A percentile compares a stretch with the other conserved stretches of the same genome.
Evolutionary conservation across 108 stramenopile species (phyloP).

Genomic region (Cyclotella atomus): DNA sequence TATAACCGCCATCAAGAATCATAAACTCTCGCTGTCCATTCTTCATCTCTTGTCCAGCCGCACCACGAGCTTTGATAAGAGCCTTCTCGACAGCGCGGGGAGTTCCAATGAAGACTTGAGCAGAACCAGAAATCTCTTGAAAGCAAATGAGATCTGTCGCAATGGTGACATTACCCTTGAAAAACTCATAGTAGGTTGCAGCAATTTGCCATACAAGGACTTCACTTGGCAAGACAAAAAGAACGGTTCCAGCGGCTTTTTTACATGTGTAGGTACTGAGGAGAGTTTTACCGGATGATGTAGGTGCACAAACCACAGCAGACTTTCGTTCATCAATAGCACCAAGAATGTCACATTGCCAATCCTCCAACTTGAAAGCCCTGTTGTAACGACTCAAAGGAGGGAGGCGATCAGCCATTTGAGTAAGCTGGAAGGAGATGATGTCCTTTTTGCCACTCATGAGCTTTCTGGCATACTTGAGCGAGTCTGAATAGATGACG

Average conservation of each 20-base stretch:
- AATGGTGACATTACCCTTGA: constrained; percentile 94
- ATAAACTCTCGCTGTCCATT: constrained; percentile 94
- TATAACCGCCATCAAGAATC: constrained; percentile 95
- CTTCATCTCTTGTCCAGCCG: constrained; percentile 93
- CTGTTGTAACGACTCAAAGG: constrained; percentile 97
- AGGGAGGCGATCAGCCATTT: constrained; percentile 97
- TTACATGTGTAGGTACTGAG: constrained; percentile 98
- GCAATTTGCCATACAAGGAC: constrained; percentile 99
- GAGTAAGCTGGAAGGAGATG: constrained; percentile 93
- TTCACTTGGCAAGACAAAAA: constrained; percentile 99
- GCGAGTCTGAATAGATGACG: constrained; percentile 58
- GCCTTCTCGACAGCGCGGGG: constrained; percentile 93
- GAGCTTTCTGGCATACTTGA: constrained; percentile 93
- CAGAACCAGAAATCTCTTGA: constrained; percentile 89
- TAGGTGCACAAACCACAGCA: constrained; percentile 98
- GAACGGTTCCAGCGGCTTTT: constrained; percentile 85
- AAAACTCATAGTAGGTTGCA: constrained; percentile 98
- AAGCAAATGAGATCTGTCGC: constrained; percentile 91
- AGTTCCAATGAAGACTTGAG: constrained; percentile 97
- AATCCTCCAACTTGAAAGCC: constrained; percentile 92
- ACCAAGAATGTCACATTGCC: constrained; percentile 95
- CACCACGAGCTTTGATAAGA: constrained; percentile 94
- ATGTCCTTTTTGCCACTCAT: constrained; percentile 87
- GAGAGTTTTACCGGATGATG: constrained; percentile 98
- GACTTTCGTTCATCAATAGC: constrained; percentile 92